These are phyloP conservation scores for Gracilariopsis chorda DNA, from an alignment of 23 red algal genomes.

Conservation along the genomic window DNA sequence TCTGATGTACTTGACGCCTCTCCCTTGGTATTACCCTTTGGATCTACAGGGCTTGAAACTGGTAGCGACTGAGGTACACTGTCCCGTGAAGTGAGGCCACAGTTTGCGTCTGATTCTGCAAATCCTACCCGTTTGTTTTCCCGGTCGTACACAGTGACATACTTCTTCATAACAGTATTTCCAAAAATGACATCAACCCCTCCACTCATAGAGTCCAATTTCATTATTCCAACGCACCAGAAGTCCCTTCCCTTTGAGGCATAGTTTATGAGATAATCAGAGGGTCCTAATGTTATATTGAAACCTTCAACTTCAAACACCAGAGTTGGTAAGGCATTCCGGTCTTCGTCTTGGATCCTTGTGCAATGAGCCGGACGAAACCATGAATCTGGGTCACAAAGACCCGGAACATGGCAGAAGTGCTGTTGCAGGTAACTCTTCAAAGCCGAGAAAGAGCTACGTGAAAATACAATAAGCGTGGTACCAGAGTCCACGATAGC, in stretches of 20 bases:
- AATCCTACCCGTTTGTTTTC: slow-evolving; percentile 53
- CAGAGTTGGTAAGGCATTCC: slow-evolving; percentile 54
- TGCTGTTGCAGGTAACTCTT: slow-evolving; percentile 67
- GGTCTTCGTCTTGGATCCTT: slow-evolving; percentile 48
- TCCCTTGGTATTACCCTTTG: not conserved
- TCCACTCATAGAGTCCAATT: slow-evolving; percentile 72
- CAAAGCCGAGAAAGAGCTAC: slow-evolving; percentile 57
- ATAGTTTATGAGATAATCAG: slow-evolving; percentile 73
- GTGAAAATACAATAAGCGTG: slow-evolving; percentile 81
- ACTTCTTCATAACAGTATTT: slow-evolving; percentile 93
- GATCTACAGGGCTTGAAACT: not conserved
- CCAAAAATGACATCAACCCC: slow-evolving; percentile 85
- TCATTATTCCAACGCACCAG: slow-evolving; percentile 87
- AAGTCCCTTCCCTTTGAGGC: slow-evolving; percentile 62
- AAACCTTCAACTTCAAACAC: slow-evolving; percentile 49
- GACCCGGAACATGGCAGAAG: slow-evolving; percentile 79
- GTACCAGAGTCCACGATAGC: slow-evolving; percentile 94
- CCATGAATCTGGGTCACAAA: slow-evolving; percentile 64
- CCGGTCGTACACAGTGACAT: slow-evolving; percentile 76
- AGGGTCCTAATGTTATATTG: slow-evolving; percentile 45
- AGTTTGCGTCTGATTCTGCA: slow-evolving; percentile 57
- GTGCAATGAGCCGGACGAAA: slow-evolving; percentile 78
- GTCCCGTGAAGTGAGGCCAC: not conserved
- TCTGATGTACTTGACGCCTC: not conserved
- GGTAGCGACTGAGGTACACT: not conserved